phyloP scores from a whole-genome alignment of 495 filamentous ascomycete genomes.

The Sporormia fimetaria region DNA sequence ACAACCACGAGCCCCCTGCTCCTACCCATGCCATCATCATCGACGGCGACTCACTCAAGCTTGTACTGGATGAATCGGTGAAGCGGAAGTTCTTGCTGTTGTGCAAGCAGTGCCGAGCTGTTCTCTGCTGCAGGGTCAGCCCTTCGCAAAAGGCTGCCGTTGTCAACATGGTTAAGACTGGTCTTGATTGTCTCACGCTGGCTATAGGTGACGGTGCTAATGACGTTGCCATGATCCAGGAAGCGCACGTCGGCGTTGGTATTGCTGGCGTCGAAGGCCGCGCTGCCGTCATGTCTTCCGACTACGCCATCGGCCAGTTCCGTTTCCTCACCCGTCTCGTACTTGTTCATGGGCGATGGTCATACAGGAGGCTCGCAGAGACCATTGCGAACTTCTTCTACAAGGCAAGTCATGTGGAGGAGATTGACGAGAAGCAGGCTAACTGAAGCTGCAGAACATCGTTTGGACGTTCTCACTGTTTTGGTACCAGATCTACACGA shows the following conservation, averaged over 20 bases:
- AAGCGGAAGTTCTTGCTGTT: constrained; percentile 88
- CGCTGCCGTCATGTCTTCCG: constrained; percentile 96
- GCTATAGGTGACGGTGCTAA: constrained; percentile 97
- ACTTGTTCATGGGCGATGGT: constrained; percentile 94
- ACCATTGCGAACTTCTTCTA: constrained; percentile 99
- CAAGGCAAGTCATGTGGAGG: constrained; percentile 46
- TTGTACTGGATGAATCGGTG: constrained; percentile 70
- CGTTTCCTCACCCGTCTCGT: constrained; percentile 83
- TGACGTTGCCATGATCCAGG: constrained; percentile 99
- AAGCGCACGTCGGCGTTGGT: constrained; percentile 95
- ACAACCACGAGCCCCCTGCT: constrained; percentile 71
- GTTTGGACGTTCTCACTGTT: constrained; percentile 96
- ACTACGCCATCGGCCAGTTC: constrained; percentile 98
- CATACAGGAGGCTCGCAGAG: constrained; percentile 84
- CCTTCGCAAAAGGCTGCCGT: constrained; percentile 97
- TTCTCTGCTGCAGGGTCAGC: constrained; percentile 95
- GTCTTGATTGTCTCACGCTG: constrained; percentile 92
- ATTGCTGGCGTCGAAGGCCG: constrained; percentile 96
- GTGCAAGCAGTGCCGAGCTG: constrained; percentile 95
- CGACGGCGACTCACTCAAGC: constrained; percentile 85
- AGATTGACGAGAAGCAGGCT: neutral
- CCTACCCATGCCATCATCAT: constrained; percentile 94
- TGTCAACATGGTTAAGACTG: constrained; percentile 85
- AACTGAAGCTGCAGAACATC: constrained; percentile 53
- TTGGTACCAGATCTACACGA: constrained; percentile 94